A percentile compares a stretch with the other conserved stretches of the same genome.
These are phyloP conservation scores for Ambrosia trifida DNA, from an alignment of 129 eudicot species.

Conservation along the genomic window DNA sequence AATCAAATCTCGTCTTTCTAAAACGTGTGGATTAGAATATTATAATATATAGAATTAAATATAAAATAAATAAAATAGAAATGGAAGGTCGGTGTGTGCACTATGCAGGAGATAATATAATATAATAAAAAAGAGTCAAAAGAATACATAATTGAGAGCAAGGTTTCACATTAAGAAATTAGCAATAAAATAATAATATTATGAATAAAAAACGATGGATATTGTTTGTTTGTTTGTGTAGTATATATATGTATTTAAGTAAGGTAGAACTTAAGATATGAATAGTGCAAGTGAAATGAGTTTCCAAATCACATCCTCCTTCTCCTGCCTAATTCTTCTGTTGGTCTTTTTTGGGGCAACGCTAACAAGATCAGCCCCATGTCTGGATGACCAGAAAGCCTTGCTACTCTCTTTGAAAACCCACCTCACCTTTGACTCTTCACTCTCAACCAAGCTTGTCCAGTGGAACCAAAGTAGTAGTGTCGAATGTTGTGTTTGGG, in stretches of 20 bases:
- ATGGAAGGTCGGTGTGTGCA: too few relatives aligned
- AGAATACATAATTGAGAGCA: too few relatives aligned
- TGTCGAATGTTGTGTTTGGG: conserved; percentile 42
- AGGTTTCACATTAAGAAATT: too few relatives aligned
- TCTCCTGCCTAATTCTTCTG: not conserved
- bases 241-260: not conserved
- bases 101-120: too few relatives aligned
- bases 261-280: not conserved
- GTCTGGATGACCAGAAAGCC: conserved; percentile 34
- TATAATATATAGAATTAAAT: too few relatives aligned
- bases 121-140: too few relatives aligned
- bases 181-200: too few relatives aligned
- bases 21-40: too few relatives aligned
- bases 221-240: too few relatives aligned
- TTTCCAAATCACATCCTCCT: not conserved
- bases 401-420: conserved; percentile 27
- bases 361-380: conserved; percentile 11
- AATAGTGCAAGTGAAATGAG: not conserved
- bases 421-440: conserved; percentile 17
- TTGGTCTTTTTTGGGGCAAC: conserved; percentile 1
- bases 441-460: conserved; percentile 37
- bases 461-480: conserved; percentile 28
- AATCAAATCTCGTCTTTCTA: too few relatives aligned
- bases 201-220: too few relatives aligned
- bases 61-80: too few relatives aligned